Evolutionary conservation across 257 asterid genomes (phyloP), one percentile per base, ranked within the genome.

Genomic region (Jaltomata sinuosa): DNA sequence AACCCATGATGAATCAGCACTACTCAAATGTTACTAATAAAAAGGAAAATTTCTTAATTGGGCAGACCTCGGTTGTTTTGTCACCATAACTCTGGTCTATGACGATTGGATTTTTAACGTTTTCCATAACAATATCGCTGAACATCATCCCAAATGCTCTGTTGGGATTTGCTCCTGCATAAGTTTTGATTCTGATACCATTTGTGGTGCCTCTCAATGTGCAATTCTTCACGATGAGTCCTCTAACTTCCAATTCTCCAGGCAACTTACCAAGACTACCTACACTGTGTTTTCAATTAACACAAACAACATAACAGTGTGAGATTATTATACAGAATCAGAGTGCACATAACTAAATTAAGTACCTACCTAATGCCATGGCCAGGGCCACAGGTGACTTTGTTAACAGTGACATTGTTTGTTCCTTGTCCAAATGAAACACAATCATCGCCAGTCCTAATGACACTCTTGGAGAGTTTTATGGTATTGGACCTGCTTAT

Each of bases 121-220:
- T 87, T 12, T 85, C 68, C 94, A 93, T 87, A 19, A 88, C 64
- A 12, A 93, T 87, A 31, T 92, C 91, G n/a, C 64, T 19, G 88
- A 91, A 93, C 12, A 89, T 62, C 85, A 93, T 45, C 32, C 92
- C 93, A 0, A 88, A 61, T 69, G 93, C 97, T 31, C 47, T 84
- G 84, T 94, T 92, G 0, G 93, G 89, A 71, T 36, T 85, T 36
- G 91, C 90, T n/a, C 84, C 89, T 65, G 89, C 78, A 61, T 84
- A 92, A 22, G 97, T 93, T 83, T 93, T 93, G 83, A 93, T 93
- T 82, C 96, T 81, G 18, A 93, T 12, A 11, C 97, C 97, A 78
- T 93, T 92, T 49, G 91, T 88, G 1, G 97, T 93, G 0, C 93
- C 91, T 8, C 68, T 22, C 50, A 93, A 88, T 0, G 95, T 92